These are phyloP conservation scores for Lecanoromycetidae sp. DNA, from an alignment of 2,329 filamentous ascomycete species.

Conservation along the genomic window DNA sequence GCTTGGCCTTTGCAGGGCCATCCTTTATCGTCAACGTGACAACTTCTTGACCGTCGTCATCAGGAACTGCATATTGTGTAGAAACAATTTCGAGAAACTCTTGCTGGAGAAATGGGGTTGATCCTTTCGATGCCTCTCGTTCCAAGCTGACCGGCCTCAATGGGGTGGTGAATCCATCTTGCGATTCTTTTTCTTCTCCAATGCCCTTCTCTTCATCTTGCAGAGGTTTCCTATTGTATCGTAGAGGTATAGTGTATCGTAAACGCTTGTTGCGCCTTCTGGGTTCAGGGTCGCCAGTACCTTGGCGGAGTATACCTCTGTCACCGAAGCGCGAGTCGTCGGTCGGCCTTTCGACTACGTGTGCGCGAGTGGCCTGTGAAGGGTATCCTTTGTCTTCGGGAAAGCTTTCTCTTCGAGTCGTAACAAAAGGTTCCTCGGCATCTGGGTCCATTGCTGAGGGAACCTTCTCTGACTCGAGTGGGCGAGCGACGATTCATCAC, in stretches of 20 bases:
- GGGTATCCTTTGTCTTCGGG: slow-evolving; percentile 3
- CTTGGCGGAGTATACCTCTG: background rate
- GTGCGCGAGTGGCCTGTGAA: background rate
- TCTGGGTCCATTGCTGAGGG: slow-evolving; percentile 3
- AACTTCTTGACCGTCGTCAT: slow-evolving; percentile 7
- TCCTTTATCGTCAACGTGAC: slow-evolving; percentile 6
- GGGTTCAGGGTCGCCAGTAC: slow-evolving; percentile 1
- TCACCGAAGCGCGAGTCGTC: background rate
- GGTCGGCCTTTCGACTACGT: background rate
- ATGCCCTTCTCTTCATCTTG: slow-evolving; percentile 2
- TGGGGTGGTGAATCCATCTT: too few relatives aligned
- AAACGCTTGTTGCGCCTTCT: slow-evolving; percentile 1
- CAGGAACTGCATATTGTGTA: slow-evolving; percentile 5
- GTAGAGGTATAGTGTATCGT: slow-evolving; percentile 4
- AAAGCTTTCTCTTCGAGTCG: background rate
- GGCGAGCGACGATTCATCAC: slow-evolving; percentile 2
- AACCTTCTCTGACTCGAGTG: background rate
- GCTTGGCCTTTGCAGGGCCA: background rate
- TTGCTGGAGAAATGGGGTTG: background rate
- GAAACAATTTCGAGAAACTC: slow-evolving; percentile 2
- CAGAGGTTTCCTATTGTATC: background rate
- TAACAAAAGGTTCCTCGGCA: background rate
- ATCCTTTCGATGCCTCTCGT: background rate
- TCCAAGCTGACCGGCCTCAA: background rate
- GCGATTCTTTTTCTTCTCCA: too few relatives aligned